Percentiles rank a stretch among this genome's conserved stretches.
These are phyloP conservation scores for Omphalotus guepiniiformis DNA, from an alignment of 768 basidiomycete species.

Conservation along the genomic window DNA sequence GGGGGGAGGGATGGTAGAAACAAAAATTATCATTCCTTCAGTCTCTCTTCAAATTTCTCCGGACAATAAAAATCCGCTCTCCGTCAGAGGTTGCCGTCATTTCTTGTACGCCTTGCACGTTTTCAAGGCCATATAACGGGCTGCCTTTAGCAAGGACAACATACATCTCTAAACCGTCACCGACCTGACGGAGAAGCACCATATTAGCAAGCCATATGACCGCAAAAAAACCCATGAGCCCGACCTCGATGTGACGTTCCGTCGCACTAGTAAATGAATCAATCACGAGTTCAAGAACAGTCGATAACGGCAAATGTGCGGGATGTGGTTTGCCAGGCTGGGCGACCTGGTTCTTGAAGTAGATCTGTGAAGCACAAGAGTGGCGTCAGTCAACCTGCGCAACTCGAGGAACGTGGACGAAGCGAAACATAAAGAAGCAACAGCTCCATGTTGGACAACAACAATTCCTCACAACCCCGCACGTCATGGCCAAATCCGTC, in stretches of 20 bases:
- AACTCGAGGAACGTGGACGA: background rate
- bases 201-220: background rate
- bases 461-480: background rate
- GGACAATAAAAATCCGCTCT: slow-evolving; percentile 73
- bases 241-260: slow-evolving; percentile 95
- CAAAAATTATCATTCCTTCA: no score
- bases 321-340: slow-evolving; percentile 73
- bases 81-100: slow-evolving; percentile 55
- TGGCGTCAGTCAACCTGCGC: background rate
- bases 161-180: slow-evolving; percentile 92
- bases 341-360: slow-evolving; percentile 92
- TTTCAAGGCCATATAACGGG: slow-evolving; percentile 53
- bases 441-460: no score
- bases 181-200: slow-evolving; percentile 54
- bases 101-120: slow-evolving; percentile 56
- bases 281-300: slow-evolving; percentile 82
- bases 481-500: background rate
- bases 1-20: no score
- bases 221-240: slow-evolving; percentile 17
- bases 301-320: slow-evolving; percentile 71
- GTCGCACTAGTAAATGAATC: slow-evolving; percentile 98
- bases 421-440: background rate
- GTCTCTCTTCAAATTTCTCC: slow-evolving; percentile 82
- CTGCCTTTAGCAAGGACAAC: slow-evolving; percentile 74
- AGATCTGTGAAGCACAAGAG: slow-evolving; percentile 56